Base-by-base conservation (phyloP, 495 filamentous ascomycete species). In the Penicillium samsonianum region DNA sequence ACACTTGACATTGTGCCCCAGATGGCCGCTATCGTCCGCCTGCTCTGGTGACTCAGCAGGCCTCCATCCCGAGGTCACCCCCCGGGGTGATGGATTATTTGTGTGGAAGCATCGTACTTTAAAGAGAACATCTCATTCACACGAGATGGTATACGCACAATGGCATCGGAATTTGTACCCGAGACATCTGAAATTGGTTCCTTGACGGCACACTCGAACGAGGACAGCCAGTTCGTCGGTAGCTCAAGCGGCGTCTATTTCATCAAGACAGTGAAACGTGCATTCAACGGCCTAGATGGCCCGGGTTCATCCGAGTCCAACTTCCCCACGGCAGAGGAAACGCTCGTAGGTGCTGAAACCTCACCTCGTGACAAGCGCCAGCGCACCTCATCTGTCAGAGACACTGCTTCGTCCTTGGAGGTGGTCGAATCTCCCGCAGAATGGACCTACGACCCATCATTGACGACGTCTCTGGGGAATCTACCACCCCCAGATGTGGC, bases 191-290 rank as follows among this genome's bases (percentile, higher is more conserved):
- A 77, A 53, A 69, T 74, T 45, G 73, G 74, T 38, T 74, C 73
- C 51, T 45, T 77, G 50, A 74, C 68, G 8, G 74, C 73, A 7
- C 67, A 76, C 33, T 75, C 74, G 7, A 72, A 68, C n/a, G 70
- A 77, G 43, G 73, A 77, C 37, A 75, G 71, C 45, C 67, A 74
- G 35, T 77, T 77, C 38, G 71, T 77, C 19, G 73, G 74, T 43
- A 74, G 71, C 42, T 75, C 73, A 19, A 77, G 74, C 28, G 73
- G 74, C 30, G 73, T 75, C 42, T 77, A 70, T 55, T 77, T 77
- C 58, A 65, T 77, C 59, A 74, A 77, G 25, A 77, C 74, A 1
- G 74, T 77, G 41, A 73, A 70, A 31, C 68, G 68, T 41, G 74
- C 74, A 31, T 77, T 77, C 49, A 59, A 64, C 19, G 67, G 58